A percentile compares a stretch with the other conserved stretches of the same genome.
These are phyloP conservation scores for Solanum commersonii DNA, from an alignment of 257 asterid genomes.

Conservation along the genomic window DNA sequence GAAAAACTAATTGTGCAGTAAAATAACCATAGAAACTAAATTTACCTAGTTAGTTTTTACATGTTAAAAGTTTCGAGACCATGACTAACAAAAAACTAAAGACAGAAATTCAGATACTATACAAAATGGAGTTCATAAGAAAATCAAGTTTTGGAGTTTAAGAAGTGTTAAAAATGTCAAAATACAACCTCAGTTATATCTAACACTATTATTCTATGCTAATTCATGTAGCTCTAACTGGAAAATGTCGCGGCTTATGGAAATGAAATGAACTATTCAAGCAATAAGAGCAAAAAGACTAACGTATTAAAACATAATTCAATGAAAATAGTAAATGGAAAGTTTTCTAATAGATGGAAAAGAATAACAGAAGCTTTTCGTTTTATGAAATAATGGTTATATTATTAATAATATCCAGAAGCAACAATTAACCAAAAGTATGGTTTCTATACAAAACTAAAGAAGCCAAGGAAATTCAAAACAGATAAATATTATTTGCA, in stretches of 20 bases:
- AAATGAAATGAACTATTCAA: background rate
- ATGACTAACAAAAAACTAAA: background rate
- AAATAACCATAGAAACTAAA: background rate
- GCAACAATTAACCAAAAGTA: background rate
- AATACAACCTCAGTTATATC: background rate
- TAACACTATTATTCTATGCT: background rate
- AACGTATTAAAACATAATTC: background rate
- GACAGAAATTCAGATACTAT: background rate
- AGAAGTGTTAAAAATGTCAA: background rate
- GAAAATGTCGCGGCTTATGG: background rate
- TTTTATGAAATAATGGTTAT: background rate
- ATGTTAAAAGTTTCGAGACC: background rate
- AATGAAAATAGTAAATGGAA: background rate
- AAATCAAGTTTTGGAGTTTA: background rate
- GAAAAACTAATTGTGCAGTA: background rate
- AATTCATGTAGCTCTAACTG: background rate
- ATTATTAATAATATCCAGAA: background rate
- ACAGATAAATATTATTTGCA: background rate
- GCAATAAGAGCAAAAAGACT: background rate
- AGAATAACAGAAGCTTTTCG: background rate
- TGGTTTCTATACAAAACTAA: background rate
- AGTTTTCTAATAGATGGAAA: background rate
- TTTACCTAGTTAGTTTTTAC: background rate
- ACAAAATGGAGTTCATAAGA: background rate
- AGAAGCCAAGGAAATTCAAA: background rate